Conservation (phyloP, 768 basidiomycete species). For the Podaxis pistillaris region DNA sequence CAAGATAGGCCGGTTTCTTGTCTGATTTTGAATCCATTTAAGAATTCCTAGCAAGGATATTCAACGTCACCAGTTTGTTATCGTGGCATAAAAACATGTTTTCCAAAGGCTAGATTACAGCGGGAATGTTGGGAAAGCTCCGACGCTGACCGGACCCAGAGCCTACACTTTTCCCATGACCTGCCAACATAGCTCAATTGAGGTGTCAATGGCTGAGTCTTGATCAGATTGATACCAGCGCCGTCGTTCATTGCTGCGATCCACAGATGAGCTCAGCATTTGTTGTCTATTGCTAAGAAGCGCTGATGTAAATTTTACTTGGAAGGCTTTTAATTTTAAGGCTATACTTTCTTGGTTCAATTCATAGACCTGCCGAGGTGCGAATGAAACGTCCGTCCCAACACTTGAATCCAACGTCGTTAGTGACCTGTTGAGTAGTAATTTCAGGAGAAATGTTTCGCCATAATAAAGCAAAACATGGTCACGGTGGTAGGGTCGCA, state of each 20-base stretch:
- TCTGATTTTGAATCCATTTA: background rate
- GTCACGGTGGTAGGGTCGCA: constrained; percentile 51
- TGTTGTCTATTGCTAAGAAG: background rate
- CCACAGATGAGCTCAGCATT: background rate
- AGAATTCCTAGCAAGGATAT: background rate
- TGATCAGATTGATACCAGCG: background rate
- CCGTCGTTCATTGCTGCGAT: background rate
- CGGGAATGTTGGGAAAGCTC: background rate
- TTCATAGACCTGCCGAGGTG: constrained; percentile 29
- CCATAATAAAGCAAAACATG: background rate
- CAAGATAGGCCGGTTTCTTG: background rate
- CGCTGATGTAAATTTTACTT: background rate
- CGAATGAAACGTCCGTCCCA: constrained; percentile 44
- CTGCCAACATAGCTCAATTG: background rate
- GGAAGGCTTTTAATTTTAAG: background rate
- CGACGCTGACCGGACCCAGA: background rate
- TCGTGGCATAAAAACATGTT: background rate
- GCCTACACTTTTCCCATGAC: background rate
- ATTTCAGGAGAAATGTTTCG: background rate
- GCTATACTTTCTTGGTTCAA: background rate
- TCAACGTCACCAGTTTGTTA: background rate
- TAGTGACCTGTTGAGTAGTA: constrained; percentile 31
- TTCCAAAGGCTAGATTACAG: background rate
- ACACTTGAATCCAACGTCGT: constrained; percentile 50
- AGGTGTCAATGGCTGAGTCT: background rate